A percentile compares a stretch with the other conserved stretches of the same genome.
These are phyloP conservation scores for Fusarium oxysporum DNA, from an alignment of 2,329 filamentous ascomycete genomes.

Conservation along the genomic window DNA sequence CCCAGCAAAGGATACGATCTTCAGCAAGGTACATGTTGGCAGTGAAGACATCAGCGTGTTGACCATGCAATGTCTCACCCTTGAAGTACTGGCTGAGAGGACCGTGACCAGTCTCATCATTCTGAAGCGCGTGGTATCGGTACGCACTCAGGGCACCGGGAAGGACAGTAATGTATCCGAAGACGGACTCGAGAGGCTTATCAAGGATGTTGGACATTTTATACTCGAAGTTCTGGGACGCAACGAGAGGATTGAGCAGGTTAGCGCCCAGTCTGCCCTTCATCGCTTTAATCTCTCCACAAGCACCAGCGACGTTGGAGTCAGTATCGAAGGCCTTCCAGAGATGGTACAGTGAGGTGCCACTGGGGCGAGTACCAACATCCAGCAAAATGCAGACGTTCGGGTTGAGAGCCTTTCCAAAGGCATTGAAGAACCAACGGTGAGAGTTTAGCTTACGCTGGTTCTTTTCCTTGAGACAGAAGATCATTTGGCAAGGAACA, in stretches of 20 bases:
- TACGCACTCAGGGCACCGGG: conserved; percentile 96
- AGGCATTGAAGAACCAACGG: conserved; percentile 99
- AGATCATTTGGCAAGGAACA: conserved; percentile 97
- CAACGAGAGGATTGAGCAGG: conserved; percentile 92
- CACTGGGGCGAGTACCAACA: conserved; percentile 91
- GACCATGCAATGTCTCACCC: conserved; percentile 94
- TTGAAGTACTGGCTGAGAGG: conserved; percentile 99
- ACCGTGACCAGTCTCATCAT: conserved; percentile 94
- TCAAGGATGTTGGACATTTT: conserved; percentile 99
- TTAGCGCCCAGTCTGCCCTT: conserved; percentile 87
- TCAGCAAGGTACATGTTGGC: conserved; percentile 96
- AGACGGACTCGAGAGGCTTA: conserved; percentile 96
- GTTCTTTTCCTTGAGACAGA: conserved; percentile 98
- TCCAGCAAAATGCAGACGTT: conserved; percentile 98
- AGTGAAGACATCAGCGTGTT: conserved; percentile 96
- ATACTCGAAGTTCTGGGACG: conserved; percentile 99
- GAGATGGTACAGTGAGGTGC: conserved; percentile 93
- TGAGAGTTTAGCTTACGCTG: conserved; percentile 98
- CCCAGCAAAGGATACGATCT: conserved; percentile 92
- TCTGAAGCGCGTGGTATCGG: conserved; percentile 94
- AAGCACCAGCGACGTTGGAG: conserved; percentile 95
- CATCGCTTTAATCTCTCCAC: conserved; percentile 97
- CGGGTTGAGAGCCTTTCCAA: conserved; percentile 89
- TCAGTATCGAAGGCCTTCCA: conserved; percentile 99
- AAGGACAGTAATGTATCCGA: conserved; percentile 97